phyloP scores from a whole-genome alignment of 2,329 filamentous ascomycete genomes.

The Verticillium albo-atrum region DNA sequence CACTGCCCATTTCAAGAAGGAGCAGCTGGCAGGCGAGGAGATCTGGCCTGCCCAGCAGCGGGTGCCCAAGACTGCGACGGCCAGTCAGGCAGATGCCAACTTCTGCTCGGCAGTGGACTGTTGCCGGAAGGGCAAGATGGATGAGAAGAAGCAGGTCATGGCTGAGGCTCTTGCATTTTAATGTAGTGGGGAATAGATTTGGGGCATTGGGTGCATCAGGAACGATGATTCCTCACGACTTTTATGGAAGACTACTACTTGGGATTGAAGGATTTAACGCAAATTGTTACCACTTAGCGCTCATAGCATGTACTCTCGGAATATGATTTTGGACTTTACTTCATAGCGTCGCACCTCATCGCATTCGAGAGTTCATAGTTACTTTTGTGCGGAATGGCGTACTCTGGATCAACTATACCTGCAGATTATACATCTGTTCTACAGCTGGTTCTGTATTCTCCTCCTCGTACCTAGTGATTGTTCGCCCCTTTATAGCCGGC shows the following conservation, averaged over 20 bases:
- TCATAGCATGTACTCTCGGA: not conserved
- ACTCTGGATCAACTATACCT: too few species aligned
- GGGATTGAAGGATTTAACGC: not conserved
- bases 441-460: too few species aligned
- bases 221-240: not conserved
- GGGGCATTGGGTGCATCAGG: not conserved
- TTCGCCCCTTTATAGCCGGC: too few species aligned
- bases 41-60: slow-evolving; percentile 47
- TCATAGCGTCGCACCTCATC: too few species aligned
- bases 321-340: not conserved
- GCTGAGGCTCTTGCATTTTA: slow-evolving; percentile 18
- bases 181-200: not conserved
- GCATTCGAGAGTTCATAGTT: not conserved
- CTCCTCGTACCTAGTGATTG: too few species aligned
- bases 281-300: not conserved
- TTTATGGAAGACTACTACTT: not conserved
- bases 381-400: too few species aligned
- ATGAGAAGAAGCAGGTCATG: slow-evolving; percentile 6
- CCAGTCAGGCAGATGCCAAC: slow-evolving; percentile 20
- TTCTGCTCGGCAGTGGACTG: slow-evolving; percentile 31
- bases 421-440: too few species aligned
- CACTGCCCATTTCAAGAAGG: slow-evolving; percentile 39
- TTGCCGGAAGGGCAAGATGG: slow-evolving; percentile 16
- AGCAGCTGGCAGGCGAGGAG: slow-evolving; percentile 37
- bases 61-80: slow-evolving; percentile 20